Base-by-base conservation (phyloP, 2,329 filamentous ascomycete genomes). In the Hypocrella siamensis region DNA sequence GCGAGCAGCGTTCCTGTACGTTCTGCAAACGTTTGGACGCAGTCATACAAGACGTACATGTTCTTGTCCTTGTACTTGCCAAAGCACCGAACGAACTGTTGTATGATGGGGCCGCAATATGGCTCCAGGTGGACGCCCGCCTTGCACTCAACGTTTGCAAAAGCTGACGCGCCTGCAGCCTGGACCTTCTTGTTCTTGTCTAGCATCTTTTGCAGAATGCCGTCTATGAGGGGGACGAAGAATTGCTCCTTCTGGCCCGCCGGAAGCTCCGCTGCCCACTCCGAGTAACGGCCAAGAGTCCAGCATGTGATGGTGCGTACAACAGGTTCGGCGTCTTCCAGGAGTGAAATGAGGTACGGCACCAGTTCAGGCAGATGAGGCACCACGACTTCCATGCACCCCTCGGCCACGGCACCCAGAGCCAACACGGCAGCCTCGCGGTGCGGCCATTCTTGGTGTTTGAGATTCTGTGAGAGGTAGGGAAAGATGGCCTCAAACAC, bases 41-140 rank as follows among this genome's bases (percentile, higher is more conserved):
- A 96, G 58, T 98, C 90, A 60, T 98, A 98, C 21, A 98, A 71
- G 33, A 96, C 92, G 60, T 92, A 94, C 75, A 96, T 94, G 60
- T 98, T 98, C 47, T 84, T 79, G 56, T 96, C 88, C 66, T 98
- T 96, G 71, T 96, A 98, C 56, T 81, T 85, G 32, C 66, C 70
- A 56, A 98, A 98, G 55, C 90, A 98, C 38, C 70, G 67, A 32
- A 94, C 85, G 47, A 88, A 96, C 51, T 96, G 90, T 38, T 77
- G 78, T 32, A 96, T 73, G 45, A 98, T 96, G 17, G 86, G 82
- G 18, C 78, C 70, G 46, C 83, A 86, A 57, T 94, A 98, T 0
- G 83, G 83, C 40, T 78, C 75, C 26, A 98, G 60, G 38, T 77
- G 69, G 40, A 74, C 74, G 36, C 83, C 83, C 0, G 90, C 82